Evolutionary conservation across 352 stramenopile genomes (phyloP), one percentile per base, ranked within the genome.

Genomic region (Saprolegnia diclina): DNA sequence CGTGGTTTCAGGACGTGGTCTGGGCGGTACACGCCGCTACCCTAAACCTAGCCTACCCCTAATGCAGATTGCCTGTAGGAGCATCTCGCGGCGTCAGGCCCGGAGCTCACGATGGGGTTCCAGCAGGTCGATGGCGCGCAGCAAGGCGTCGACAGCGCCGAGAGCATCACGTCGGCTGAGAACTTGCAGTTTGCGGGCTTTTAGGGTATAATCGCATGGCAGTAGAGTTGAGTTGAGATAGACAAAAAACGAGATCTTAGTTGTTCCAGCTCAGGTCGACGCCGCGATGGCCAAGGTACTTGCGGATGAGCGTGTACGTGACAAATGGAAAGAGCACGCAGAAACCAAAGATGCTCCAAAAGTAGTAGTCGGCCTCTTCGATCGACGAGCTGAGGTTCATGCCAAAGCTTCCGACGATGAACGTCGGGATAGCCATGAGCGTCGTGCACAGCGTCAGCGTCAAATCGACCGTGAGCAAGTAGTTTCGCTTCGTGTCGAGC

Each of bases 1-100:
- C 62, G 22, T 94, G 85, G 85, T 85, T 94, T 21, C 26, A 71
- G 16, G 78, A 76, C 7, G 52, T 90, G 4, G 74, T 89, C 32
- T 91, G 83, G 83, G 26, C 75, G 53, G 63, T 69, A 48, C 4
- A 24, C 44, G 5, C 5, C 24, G n/a, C 2, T 2, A 22, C n/a
- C 45, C 24, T 54, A 29, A 5, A 54, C n/a, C 24, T 54, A 54
- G 2, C 24, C 29, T 35, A 35, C 29, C 29, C 29, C 29, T 35
- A 35, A 2, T 35, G 5, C 29, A 2, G 29, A 35, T 6, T 35
- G 2, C 2, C 5, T 5, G 2, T 35, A 35, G 29, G 2, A 2
- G 29, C 2, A 35, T 35, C 11, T 42, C 24, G 52, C 19, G 11
- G 52, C 35, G 11, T 59, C 52, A 4, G 52, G 52, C 24, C 24